These are phyloP conservation scores for Tieghemiomyces parasiticus DNA, from an alignment of 192 early-diverging fungal genomes.

Conservation along the genomic window DNA sequence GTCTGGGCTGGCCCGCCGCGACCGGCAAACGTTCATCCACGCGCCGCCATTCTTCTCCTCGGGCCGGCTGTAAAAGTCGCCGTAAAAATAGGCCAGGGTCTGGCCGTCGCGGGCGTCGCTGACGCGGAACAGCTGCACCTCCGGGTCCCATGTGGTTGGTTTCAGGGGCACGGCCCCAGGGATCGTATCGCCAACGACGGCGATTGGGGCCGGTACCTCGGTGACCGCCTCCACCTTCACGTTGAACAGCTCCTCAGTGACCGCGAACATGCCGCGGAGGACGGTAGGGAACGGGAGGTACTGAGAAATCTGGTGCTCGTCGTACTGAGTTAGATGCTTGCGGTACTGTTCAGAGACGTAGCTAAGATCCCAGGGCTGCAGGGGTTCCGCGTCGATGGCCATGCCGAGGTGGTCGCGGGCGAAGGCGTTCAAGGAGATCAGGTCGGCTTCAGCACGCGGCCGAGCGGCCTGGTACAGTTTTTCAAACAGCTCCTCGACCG, in stretches of 20 bases:
- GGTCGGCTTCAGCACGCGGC: slow-evolving; percentile 24
- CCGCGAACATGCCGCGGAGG: slow-evolving; percentile 34
- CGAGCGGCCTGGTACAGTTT: slow-evolving; percentile 27
- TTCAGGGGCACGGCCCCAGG: background rate
- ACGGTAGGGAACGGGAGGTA: slow-evolving; percentile 39
- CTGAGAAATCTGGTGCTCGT: slow-evolving; percentile 35
- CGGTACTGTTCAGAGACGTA: slow-evolving; percentile 36
- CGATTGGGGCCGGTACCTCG: background rate
- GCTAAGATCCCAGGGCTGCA: slow-evolving; percentile 33
- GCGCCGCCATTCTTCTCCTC: slow-evolving; percentile 40
- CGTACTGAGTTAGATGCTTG: slow-evolving; percentile 32
- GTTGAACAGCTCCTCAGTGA: slow-evolving; percentile 30
- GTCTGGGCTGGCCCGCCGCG: slow-evolving; percentile 25
- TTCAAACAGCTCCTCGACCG: slow-evolving; percentile 28
- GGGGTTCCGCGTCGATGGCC: slow-evolving; percentile 17
- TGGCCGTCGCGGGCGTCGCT: slow-evolving; percentile 23
- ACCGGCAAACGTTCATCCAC: slow-evolving; percentile 39
- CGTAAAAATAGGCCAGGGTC: slow-evolving; percentile 39
- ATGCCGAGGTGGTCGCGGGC: slow-evolving; percentile 21
- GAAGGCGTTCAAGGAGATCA: slow-evolving; percentile 26
- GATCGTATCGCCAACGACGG: background rate
- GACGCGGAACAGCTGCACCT: slow-evolving; percentile 39
- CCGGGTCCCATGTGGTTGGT: slow-evolving; percentile 32
- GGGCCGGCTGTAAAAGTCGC: slow-evolving; percentile 36
- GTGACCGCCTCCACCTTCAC: slow-evolving; percentile 29